Base-by-base conservation (phyloP, 2,329 filamentous ascomycete genomes). In the Huntiella decipiens region DNA sequence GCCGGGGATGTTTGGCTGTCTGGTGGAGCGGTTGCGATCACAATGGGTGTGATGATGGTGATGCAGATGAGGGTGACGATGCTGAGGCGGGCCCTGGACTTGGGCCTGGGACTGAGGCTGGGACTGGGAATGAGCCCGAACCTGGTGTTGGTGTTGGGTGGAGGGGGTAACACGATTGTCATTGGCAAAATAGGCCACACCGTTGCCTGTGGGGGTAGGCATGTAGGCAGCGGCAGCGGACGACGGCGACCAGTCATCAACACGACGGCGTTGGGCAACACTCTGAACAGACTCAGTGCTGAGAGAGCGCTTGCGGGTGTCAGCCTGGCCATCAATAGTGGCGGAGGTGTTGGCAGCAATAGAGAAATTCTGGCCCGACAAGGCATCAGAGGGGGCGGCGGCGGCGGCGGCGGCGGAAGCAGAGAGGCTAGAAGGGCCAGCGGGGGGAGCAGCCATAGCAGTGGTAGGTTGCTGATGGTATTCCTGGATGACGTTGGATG, bases 381-480 rank as follows among this genome's bases (percentile, higher is more conserved):
- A 1, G 17, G 17, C 17, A 19, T 19, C 4, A 19, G 17, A 19
- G 4, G 17, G 17, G 17, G 17, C 17, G 4, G 17, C 5, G 4
- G 17, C 17, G 10, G 22, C 3, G 6, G 6, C 22, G 8, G 22
- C 22, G 10, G 22, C 6, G 3, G 22, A 2, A 10, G 22, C 22
- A 28, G 22, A 28, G 6, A 2, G 7, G 2, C 6, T 7, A 28
- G 22, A 28, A 2, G 22, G 22, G 5, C 5, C 22, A 28, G 22
- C 8, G 22, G 22, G 6, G 2, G 22, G 22, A 28, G 22, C 22
- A 28, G 6, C 22, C 38, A 36, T 16, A 7, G 13, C 40, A 22
- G 62, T 8, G 63, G 56, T 49, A 5, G 60, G 63, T 3, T 59
- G 57, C 7, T 56, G 55, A 13, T 57, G 58, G 36, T 58, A 56